Base-by-base conservation (phyloP, 768 basidiomycete species). In the Russula olivacea region DNA sequence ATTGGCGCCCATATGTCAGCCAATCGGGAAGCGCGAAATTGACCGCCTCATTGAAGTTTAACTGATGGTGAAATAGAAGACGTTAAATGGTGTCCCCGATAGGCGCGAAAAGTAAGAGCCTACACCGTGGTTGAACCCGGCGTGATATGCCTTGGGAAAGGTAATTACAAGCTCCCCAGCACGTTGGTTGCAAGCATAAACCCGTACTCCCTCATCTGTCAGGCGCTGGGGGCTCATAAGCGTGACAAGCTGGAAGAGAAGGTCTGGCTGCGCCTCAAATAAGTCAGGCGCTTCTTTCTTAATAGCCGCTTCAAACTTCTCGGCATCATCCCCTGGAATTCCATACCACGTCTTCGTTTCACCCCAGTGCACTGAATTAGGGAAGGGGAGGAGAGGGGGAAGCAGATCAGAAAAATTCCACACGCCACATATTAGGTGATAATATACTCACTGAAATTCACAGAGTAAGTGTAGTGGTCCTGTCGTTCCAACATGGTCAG, bases 291-390 rank as follows among this genome's bases (percentile, higher is more conserved):
- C 97, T 74, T 98, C 95, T 59, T 82, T 81, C 75, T 87, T 88
- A 74, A 99, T 97, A 28, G 96, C 96, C 32, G 89, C 87, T 75
- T 99, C 97, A 71, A 99, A 98, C 73, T 92, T 92, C 68, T 91
- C 92, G 30, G 95, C 94, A 69, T 97, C 91, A 55, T 85, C 84
- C n/a, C 91, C 96, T 8, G 97, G 96, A 48, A 98, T 89, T 55
- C 95, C 95, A 74, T 99, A 99, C 97, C 97, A 99, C 0, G 96
- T 99, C 79, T 99, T 99, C 38, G 96, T 96, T 73, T 97, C 96
- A 32, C 97, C 97, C 92, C 93, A 98, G 73, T 98, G 94, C 89
- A 96, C 93, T 95, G 67, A 34, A 38, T 23, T 28, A 25, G 57
- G 54, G 15, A 40, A 17, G 61, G 23, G 32, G 25, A 23, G 12